These are phyloP conservation scores for Cladophialophora yegresii DNA, from an alignment of 2,329 filamentous ascomycete genomes.

Conservation along the genomic window DNA sequence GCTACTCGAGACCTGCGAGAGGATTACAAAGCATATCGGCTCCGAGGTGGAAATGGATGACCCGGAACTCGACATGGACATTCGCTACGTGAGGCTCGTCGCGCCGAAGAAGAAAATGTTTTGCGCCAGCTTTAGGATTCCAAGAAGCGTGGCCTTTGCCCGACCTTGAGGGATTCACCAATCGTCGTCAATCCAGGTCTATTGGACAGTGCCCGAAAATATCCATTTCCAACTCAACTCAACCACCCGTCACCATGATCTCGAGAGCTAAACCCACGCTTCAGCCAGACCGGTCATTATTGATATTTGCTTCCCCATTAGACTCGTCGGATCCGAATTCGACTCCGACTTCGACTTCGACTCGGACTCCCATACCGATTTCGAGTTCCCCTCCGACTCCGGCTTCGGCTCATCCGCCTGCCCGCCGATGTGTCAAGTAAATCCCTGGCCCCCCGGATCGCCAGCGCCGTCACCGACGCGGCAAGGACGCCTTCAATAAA, in stretches of 20 bases:
- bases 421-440: not conserved
- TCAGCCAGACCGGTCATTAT: not conserved
- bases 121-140: constrained; percentile 87
- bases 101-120: constrained; percentile 96
- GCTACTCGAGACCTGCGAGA: constrained; percentile 63
- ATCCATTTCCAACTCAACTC: too few species aligned
- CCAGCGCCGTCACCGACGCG: not conserved
- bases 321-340: not conserved
- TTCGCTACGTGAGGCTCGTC: constrained; percentile 76
- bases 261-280: too few species aligned
- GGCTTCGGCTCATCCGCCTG: not conserved
- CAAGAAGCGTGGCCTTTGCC: constrained; percentile 74
- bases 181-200: not conserved
- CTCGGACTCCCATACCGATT: not conserved
- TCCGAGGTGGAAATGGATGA: constrained; percentile 59
- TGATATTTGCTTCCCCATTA: not conserved
- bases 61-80: constrained; percentile 57
- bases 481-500: not conserved
- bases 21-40: constrained; percentile 64
- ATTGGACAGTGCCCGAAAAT: not conserved
- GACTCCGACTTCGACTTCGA: not conserved
- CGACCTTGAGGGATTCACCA: not conserved
- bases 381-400: not conserved
- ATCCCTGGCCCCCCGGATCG: not conserved
- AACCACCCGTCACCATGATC: too few species aligned